A percentile compares a stretch with the other conserved stretches of the same genome.
Evolutionary conservation across 1,139 yeast species (phyloP).

Genomic region (Kodamaea sp.): DNA sequence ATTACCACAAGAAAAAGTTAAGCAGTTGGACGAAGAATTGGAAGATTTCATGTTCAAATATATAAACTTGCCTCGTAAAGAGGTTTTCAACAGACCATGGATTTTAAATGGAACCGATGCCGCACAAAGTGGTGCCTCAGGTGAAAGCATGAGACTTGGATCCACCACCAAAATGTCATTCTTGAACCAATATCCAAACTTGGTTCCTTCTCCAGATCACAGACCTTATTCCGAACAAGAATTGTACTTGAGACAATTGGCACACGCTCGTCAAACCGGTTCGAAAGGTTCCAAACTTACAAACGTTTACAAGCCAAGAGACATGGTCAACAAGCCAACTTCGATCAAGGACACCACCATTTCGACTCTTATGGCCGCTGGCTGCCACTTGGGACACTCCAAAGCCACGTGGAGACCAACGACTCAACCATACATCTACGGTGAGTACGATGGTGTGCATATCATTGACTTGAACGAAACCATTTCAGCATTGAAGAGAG

Average conservation of each 20-base stretch:
- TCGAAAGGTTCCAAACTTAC: constrained; percentile 63
- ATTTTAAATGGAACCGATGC: not conserved
- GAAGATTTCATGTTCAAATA: constrained; percentile 36
- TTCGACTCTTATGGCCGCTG: constrained; percentile 78
- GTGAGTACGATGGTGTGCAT: constrained; percentile 84
- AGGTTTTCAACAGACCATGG: constrained; percentile 39
- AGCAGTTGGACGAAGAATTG: constrained; percentile 42
- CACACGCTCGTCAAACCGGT: constrained; percentile 45
- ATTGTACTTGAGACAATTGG: constrained; percentile 65
- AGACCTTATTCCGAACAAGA: constrained; percentile 68
- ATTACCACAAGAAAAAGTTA: constrained; percentile 32
- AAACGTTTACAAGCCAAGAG: constrained; percentile 66
- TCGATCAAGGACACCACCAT: constrained; percentile 56
- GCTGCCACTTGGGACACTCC: constrained; percentile 92
- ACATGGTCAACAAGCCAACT: constrained; percentile 59
- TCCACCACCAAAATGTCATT: constrained; percentile 33
- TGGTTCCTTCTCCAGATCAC: constrained; percentile 44
- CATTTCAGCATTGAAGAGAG: constrained; percentile 67
- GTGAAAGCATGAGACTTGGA: constrained; percentile 17
- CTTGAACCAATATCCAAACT: constrained; percentile 34
- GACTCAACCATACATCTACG: constrained; percentile 83
- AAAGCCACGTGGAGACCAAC: constrained; percentile 77
- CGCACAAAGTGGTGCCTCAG: not conserved
- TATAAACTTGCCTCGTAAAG: constrained; percentile 33
- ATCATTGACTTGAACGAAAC: constrained; percentile 88